phyloP scores from a whole-genome alignment of 2,329 filamentous ascomycete genomes.

The Neofusicoccum sp. region DNA sequence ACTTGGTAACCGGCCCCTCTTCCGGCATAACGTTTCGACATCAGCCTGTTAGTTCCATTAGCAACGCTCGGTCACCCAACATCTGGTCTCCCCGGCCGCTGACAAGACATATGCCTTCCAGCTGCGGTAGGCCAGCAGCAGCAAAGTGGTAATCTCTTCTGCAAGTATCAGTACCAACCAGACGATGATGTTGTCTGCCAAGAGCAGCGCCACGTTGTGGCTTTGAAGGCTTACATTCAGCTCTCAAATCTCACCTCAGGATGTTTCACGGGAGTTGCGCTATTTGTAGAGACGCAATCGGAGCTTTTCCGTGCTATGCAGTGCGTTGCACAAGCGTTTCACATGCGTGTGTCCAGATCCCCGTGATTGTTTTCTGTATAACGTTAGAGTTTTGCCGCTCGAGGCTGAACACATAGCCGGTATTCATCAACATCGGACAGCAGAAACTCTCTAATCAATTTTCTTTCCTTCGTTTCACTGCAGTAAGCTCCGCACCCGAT shows the following conservation, averaged over 20 bases:
- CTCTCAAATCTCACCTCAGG: neutral
- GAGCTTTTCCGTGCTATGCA: neutral
- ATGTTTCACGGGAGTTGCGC: neutral
- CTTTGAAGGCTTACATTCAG: neutral
- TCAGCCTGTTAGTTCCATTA: neutral
- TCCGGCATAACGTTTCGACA: neutral
- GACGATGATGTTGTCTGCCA: too few relatives aligned
- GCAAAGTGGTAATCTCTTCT: neutral
- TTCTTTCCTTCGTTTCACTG: too few relatives aligned
- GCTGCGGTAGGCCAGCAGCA: neutral
- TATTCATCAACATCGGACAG: too few relatives aligned
- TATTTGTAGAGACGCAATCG: neutral
- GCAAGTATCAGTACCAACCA: neutral
- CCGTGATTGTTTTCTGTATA: too few relatives aligned
- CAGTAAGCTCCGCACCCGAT: too few relatives aligned
- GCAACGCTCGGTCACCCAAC: neutral
- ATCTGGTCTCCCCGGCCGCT: neutral
- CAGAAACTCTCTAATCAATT: too few relatives aligned
- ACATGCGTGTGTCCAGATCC: neutral
- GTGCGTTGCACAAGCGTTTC: neutral
- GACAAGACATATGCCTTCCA: neutral
- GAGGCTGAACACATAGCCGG: too few relatives aligned
- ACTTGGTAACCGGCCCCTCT: slow-evolving; percentile 5
- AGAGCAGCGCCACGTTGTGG: neutral
- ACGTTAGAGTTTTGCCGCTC: too few relatives aligned